These are phyloP conservation scores for Acephala macrosclerotiorum DNA, from an alignment of 2,329 filamentous ascomycete genomes.

Conservation along the genomic window DNA sequence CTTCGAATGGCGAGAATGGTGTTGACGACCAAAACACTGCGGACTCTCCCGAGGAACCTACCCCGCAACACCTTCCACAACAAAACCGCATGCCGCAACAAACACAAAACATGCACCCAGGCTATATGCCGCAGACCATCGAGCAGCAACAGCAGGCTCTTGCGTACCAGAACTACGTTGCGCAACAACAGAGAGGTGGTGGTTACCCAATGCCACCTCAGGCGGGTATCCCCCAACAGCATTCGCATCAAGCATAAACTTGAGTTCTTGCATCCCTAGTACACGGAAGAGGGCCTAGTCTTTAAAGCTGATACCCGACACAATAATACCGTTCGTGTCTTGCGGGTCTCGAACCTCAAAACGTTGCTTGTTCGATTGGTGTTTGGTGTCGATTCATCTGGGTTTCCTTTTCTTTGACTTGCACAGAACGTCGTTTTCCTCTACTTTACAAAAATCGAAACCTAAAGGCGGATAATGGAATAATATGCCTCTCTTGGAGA, in stretches of 20 bases:
- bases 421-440: conserved; percentile 27
- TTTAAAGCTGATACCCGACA: conserved; percentile 64
- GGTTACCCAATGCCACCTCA: conserved; percentile 83
- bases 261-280: conserved; percentile 35
- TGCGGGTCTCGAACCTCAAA: conserved; percentile 39
- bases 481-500: conserved; percentile 30
- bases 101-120: conserved; percentile 67
- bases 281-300: conserved; percentile 40
- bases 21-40: conserved; percentile 79
- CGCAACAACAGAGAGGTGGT: conserved; percentile 72
- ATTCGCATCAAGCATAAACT: conserved; percentile 77
- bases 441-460: conserved; percentile 34
- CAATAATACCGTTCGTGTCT: conserved; percentile 46
- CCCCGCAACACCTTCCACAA: conserved; percentile 75
- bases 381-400: conserved; percentile 42
- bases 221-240: conserved; percentile 81
- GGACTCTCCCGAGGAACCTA: conserved; percentile 90
- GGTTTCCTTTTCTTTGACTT: conserved; percentile 32
- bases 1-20: conserved; percentile 80
- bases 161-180: conserved; percentile 84
- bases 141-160: conserved; percentile 79
- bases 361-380: conserved; percentile 40
- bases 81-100: conserved; percentile 68
- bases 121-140: conserved; percentile 64
- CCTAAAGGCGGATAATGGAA: conserved; percentile 37